A percentile compares a stretch with the other conserved stretches of the same genome.
Conservation (phyloP, 768 basidiomycete genomes). For the Hypholoma sublateritium region DNA sequence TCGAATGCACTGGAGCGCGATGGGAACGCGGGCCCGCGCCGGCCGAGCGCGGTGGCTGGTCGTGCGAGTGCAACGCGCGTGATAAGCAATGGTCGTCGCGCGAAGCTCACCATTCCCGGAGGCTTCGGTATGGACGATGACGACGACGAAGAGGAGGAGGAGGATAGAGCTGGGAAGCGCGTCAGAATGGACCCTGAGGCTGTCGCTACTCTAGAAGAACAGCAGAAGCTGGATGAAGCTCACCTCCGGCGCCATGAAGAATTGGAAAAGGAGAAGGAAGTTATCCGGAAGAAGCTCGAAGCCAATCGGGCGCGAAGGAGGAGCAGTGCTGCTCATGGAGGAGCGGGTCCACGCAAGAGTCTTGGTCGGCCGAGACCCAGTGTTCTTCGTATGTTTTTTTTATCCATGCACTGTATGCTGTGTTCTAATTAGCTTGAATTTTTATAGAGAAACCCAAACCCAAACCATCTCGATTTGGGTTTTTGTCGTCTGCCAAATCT, state of each 20-base stretch:
- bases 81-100: slow-evolving; percentile 45
- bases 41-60: slow-evolving; percentile 25
- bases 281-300: slow-evolving; percentile 63
- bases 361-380: slow-evolving; percentile 24
- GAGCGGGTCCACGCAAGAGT: slow-evolving; percentile 21
- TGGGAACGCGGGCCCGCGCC: slow-evolving; percentile 20
- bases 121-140: slow-evolving; percentile 58
- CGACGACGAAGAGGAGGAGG: slow-evolving; percentile 40
- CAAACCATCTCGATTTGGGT: slow-evolving; percentile 64
- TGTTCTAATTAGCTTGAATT: background rate
- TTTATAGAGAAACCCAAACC: slow-evolving; percentile 37
- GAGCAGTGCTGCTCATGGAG: slow-evolving; percentile 57
- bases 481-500: slow-evolving; percentile 69
- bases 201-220: slow-evolving; percentile 23
- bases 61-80: slow-evolving; percentile 42
- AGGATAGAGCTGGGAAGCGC: slow-evolving; percentile 34
- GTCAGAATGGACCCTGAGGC: slow-evolving; percentile 36
- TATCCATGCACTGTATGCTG: slow-evolving; percentile 1
- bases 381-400: slow-evolving; percentile 8
- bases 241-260: slow-evolving; percentile 45
- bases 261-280: slow-evolving; percentile 53
- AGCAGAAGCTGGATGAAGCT: slow-evolving; percentile 37
- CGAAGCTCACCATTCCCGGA: slow-evolving; percentile 48
- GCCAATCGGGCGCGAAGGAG: slow-evolving; percentile 65
- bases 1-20: slow-evolving; percentile 48